A percentile compares a stretch with the other conserved stretches of the same genome.
Evolutionary conservation across 805 yeast genomes (phyloP).

Genomic region (Candida boidinii): DNA sequence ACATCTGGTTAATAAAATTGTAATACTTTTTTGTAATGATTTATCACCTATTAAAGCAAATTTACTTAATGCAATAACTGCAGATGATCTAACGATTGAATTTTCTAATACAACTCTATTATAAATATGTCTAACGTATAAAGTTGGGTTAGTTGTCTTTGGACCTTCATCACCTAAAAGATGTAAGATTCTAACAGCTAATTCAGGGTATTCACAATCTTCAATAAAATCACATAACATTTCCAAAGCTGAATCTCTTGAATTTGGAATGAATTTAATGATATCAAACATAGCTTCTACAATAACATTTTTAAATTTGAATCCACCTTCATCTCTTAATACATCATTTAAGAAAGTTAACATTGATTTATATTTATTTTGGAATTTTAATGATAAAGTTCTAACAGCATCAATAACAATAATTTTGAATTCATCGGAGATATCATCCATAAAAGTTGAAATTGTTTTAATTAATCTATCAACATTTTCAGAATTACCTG

Average conservation of each 20-base stretch:
- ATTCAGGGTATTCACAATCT: constrained; percentile 94
- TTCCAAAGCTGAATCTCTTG: constrained; percentile 76
- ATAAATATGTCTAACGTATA: constrained; percentile 91
- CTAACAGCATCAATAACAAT: constrained; percentile 94
- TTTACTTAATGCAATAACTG: constrained; percentile 85
- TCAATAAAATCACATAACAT: constrained; percentile 94
- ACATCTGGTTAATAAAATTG: constrained; percentile 72
- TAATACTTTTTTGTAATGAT: constrained; percentile 57
- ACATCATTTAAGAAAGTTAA: constrained; percentile 74
- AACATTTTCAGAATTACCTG: constrained; percentile 85
- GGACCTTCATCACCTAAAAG: constrained; percentile 95
- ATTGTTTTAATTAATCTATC: constrained; percentile 85
- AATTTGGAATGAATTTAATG: constrained; percentile 77
- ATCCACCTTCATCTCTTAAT: constrained; percentile 87
- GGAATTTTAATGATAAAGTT: constrained; percentile 87
- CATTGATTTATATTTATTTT: constrained; percentile 78
- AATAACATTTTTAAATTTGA: constrained; percentile 74
- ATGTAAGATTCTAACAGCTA: constrained; percentile 87
- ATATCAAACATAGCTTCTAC: constrained; percentile 91
- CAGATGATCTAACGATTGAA: constrained; percentile 91
- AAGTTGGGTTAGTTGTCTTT: constrained; percentile 70
- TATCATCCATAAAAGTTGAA: constrained; percentile 83
- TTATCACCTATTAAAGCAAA: constrained; percentile 76
- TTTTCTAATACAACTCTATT: constrained; percentile 95
- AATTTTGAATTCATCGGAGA: constrained; percentile 90